Percentiles rank a stretch among this genome's conserved stretches.
Evolutionary conservation across 192 early-diverging fungal genomes (phyloP).

Genomic region (Mortierella alpina): DNA sequence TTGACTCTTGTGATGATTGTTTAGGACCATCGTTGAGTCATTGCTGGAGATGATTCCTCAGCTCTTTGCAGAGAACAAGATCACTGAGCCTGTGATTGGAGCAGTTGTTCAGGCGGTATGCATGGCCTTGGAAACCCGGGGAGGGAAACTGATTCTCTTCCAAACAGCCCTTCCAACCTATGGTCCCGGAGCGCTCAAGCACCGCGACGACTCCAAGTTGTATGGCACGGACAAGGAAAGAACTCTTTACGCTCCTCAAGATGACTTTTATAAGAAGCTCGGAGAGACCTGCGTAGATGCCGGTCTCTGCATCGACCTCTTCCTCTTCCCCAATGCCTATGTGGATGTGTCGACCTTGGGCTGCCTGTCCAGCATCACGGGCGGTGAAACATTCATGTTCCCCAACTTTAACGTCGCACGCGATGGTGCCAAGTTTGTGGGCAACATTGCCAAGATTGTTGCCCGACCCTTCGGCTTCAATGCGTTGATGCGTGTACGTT

Average conservation of each 20-base stretch:
- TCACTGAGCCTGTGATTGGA: conserved; percentile 80
- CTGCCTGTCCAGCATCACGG: conserved; percentile 82
- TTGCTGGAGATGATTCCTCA: conserved; percentile 85
- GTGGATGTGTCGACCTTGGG: conserved; percentile 92
- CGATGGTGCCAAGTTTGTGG: conserved; percentile 78
- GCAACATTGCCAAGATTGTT: conserved; percentile 79
- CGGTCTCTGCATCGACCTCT: conserved; percentile 91
- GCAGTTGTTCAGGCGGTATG: conserved; percentile 82
- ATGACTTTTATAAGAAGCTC: conserved; percentile 86
- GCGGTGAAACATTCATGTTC: conserved; percentile 87
- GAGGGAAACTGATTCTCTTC: conserved; percentile 92
- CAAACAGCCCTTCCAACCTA: conserved; percentile 87
- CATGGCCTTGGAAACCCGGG: conserved; percentile 77
- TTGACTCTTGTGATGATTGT: neutral
- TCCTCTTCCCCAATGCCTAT: conserved; percentile 89
- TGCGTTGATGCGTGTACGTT: conserved; percentile 87
- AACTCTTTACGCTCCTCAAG: conserved; percentile 86
- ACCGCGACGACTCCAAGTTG: conserved; percentile 90
- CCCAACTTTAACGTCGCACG: conserved; percentile 80
- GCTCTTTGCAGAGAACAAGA: conserved; percentile 85
- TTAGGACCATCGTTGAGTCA: conserved; percentile 78
- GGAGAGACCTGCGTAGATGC: conserved; percentile 83
- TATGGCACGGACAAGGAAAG: conserved; percentile 94
- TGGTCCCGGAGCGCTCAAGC: conserved; percentile 89
- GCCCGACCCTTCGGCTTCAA: conserved; percentile 88